These are phyloP conservation scores for Rosa chinensis DNA, from an alignment of 306 rosid species.

Conservation along the genomic window DNA sequence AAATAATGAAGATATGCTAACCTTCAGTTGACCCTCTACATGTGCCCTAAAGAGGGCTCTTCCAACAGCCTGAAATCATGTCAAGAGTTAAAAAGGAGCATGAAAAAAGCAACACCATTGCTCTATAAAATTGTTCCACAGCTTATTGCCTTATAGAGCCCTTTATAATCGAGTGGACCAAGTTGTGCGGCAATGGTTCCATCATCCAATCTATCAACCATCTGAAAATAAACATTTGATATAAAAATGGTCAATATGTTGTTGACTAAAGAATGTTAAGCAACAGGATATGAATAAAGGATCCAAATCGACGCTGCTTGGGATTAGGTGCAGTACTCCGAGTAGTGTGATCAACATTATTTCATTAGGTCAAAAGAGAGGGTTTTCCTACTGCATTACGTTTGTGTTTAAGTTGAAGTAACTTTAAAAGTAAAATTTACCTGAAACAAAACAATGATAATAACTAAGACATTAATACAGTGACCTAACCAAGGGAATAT, in stretches of 20 bases:
- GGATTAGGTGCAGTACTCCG: not conserved
- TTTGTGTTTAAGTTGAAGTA: not conserved
- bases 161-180: constrained; percentile 82
- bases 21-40: constrained; percentile 99
- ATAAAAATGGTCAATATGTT: constrained; percentile 23
- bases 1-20: constrained; percentile 24
- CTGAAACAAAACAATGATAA: not conserved
- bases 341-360: not conserved
- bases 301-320: constrained; percentile 6
- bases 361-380: not conserved
- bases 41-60: constrained; percentile 96
- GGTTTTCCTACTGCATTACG: not conserved
- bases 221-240: constrained; percentile 52
- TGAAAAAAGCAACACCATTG: constrained; percentile 21
- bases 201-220: constrained; percentile 95
- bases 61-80: constrained; percentile 84
- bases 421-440: not conserved
- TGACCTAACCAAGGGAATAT: not conserved
- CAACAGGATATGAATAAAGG: not conserved
- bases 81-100: constrained; percentile 34
- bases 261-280: not conserved
- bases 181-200: constrained; percentile 69
- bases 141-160: constrained; percentile 78
- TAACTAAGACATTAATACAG: not conserved
- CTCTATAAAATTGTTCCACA: constrained; percentile 8